Conservation (phyloP, 768 basidiomycete genomes). For the Mycena indigotica region DNA sequence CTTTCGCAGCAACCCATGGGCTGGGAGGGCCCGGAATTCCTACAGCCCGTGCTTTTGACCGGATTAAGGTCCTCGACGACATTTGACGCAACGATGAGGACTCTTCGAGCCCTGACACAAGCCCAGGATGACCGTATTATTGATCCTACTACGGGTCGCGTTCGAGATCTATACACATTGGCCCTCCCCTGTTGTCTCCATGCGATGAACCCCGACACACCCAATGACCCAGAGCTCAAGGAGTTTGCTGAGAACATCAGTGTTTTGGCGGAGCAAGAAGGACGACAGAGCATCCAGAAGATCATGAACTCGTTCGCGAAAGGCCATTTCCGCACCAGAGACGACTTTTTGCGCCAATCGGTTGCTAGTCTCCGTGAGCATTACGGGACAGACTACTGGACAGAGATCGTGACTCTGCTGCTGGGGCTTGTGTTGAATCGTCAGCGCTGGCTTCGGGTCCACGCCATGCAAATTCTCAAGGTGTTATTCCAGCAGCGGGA, state of each 20-base stretch:
- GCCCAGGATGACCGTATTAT: conserved; percentile 66
- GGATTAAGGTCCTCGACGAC: conserved; percentile 83
- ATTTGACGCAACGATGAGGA: conserved; percentile 62
- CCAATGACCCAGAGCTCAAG: conserved; percentile 57
- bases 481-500: conserved; percentile 86
- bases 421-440: conserved; percentile 84
- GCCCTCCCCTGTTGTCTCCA: conserved; percentile 88
- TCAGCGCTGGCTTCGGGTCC: conserved; percentile 78
- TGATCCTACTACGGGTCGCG: conserved; percentile 67
- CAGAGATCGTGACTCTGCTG: conserved; percentile 82
- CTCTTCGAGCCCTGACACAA: conserved; percentile 64
- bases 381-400: conserved; percentile 74
- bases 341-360: conserved; percentile 92
- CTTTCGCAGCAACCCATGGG: conserved; percentile 65
- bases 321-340: conserved; percentile 84
- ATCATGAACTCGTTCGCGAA: conserved; percentile 91
- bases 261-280: conserved; percentile 69
- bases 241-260: conserved; percentile 76
- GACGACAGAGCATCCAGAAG: conserved; percentile 75
- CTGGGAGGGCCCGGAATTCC: conserved; percentile 65
- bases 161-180: conserved; percentile 81
- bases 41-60: conserved; percentile 73
- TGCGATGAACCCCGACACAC: conserved; percentile 66
- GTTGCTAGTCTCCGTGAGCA: conserved; percentile 84
- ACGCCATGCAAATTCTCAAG: conserved; percentile 86